Conservation (phyloP, 2,329 filamentous ascomycete species). For the Xylaria sp. region DNA sequence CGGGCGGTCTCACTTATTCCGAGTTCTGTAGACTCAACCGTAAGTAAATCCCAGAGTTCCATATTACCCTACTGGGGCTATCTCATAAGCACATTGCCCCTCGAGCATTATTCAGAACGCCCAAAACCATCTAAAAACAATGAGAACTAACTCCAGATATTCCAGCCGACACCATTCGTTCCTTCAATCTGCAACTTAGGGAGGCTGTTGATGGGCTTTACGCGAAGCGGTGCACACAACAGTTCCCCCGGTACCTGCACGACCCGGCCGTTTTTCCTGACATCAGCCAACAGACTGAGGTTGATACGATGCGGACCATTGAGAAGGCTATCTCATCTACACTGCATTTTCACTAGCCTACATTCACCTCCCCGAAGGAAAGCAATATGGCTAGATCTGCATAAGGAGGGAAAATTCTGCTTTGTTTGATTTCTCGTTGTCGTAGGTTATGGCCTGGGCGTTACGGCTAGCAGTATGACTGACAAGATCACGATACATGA, state of each 20-base stretch:
- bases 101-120: too few relatives aligned
- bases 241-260: slow-evolving; percentile 5
- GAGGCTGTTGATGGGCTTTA: slow-evolving; percentile 24
- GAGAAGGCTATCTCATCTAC: slow-evolving; percentile 15
- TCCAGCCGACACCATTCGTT: slow-evolving; percentile 29
- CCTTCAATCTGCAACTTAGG: slow-evolving; percentile 26
- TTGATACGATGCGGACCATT: slow-evolving; percentile 9
- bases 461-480: background rate
- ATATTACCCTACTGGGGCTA: too few relatives aligned
- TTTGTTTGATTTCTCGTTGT: background rate
- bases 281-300: background rate
- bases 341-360: slow-evolving; percentile 3
- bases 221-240: slow-evolving; percentile 3
- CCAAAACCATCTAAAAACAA: too few relatives aligned
- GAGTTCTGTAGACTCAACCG: slow-evolving; percentile 30
- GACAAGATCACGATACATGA: background rate
- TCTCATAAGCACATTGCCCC: too few relatives aligned
- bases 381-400: background rate
- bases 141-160: too few relatives aligned
- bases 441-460: too few relatives aligned
- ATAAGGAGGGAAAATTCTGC: background rate
- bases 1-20: slow-evolving; percentile 22
- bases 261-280: slow-evolving; percentile 13
- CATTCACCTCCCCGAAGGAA: background rate
- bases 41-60: too few relatives aligned